Evolutionary conservation across 2,329 filamentous ascomycete genomes (phyloP), one percentile per base, ranked within the genome.

Genomic region (Penicillium sp.): DNA sequence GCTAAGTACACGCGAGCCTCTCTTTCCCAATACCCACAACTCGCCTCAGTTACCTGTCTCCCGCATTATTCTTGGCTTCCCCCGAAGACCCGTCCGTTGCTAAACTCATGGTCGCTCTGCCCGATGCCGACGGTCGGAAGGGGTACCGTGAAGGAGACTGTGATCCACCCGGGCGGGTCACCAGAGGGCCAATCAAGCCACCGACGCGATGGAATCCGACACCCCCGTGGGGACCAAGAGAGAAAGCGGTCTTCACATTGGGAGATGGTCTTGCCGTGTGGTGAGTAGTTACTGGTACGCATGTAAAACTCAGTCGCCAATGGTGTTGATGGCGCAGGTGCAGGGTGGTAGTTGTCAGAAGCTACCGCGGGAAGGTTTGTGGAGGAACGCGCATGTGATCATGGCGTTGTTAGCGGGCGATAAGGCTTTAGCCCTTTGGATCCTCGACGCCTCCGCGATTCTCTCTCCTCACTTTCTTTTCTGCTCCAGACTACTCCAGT

Each of bases 131-230:
- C 15, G 51, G 25, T 38, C 38, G 50, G 51, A 17, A 34, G 38
- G 38, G 51, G 34, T 25, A 43, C 51, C 51, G 51, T 31, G 39
- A 17, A 41, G 37, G 25, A 31, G 28, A 15, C 25, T 14, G 22
- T 39, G 51, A 34, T 38, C 51, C 51, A 42, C 37, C 17, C 7
- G 38, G 15, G 38, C 51, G 51, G 51, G 51, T 17, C 38, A 53
- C 22, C 37, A 25, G 43, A 38, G 11, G 37, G 38, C 51, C 38
- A 53, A 53, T 42, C 38, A 53, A 53, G 51, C 51, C 51, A 43
- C 51, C 51, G 51, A 53, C 38, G 51, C 37, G 51, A 53, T 53
- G n/a, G 14, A 39, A 41, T 43, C 25, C 38, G 51, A 41, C 51
- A 31, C 38, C 38, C 38, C 51, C 51, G 51, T 53, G 51, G 51